A percentile compares a stretch with the other conserved stretches of the same genome.
phyloP scores from a whole-genome alignment of 257 asterid genomes.

The Solanum commersonii region DNA sequence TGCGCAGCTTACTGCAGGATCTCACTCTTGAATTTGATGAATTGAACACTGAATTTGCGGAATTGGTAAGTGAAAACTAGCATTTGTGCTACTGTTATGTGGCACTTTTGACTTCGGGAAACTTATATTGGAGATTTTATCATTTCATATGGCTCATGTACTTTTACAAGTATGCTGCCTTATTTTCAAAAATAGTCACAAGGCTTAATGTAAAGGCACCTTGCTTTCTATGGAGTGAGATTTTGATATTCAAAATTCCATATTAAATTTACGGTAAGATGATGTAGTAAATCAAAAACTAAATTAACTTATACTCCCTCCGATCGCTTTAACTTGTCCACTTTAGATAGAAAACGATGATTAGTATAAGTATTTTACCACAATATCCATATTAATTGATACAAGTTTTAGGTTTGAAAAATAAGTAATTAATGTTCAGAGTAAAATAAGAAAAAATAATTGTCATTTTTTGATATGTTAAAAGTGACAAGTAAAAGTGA shows the following conservation, averaged over 20 bases:
- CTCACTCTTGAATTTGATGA: constrained; percentile 63
- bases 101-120: not conserved
- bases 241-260: not conserved
- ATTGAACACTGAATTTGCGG: constrained; percentile 43
- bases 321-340: not conserved
- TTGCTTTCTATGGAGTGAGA: not conserved
- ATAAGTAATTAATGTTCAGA: not conserved
- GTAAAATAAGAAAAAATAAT: not conserved
- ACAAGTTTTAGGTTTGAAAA: not conserved
- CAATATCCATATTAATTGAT: not conserved
- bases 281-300: not conserved
- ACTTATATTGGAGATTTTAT: not conserved
- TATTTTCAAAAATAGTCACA: not conserved
- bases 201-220: not conserved
- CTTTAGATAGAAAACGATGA: not conserved
- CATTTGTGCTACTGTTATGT: not conserved
- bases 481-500: not conserved
- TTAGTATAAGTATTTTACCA: not conserved
- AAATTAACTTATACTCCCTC: not conserved
- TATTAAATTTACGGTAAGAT: not conserved
- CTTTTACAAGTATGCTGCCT: not conserved
- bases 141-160: not conserved
- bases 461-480: not conserved
- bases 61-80: constrained; percentile 38
- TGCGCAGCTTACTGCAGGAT: constrained; percentile 65